Evolutionary conservation across 768 basidiomycete species (phyloP).

Genomic region (Podaxis mareebaensis): DNA sequence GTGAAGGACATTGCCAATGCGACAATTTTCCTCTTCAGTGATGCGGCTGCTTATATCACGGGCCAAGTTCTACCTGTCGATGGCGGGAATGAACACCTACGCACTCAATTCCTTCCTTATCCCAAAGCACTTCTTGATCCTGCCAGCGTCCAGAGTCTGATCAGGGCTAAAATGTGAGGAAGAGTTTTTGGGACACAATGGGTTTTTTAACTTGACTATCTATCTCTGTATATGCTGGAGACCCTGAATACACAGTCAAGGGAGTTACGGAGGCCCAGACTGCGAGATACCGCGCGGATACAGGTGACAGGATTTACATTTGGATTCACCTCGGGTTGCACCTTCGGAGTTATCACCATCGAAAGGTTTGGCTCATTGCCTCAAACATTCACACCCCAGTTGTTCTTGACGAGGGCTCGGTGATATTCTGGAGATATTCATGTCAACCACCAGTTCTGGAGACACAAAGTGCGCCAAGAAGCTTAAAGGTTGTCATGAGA

Average conservation of each 20-base stretch:
- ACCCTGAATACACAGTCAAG: neutral
- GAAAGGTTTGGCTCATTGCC: slow-evolving; percentile 5
- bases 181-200: neutral
- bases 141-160: slow-evolving; percentile 44
- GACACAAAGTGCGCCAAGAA: neutral
- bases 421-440: slow-evolving; percentile 11
- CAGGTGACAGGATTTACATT: neutral
- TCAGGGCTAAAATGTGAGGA: slow-evolving; percentile 49
- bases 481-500: slow-evolving; percentile 12
- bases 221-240: neutral
- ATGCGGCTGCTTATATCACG: slow-evolving; percentile 74
- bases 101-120: slow-evolving; percentile 53
- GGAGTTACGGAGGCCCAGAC: neutral
- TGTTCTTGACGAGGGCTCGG: slow-evolving; percentile 5
- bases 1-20: slow-evolving; percentile 69
- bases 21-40: slow-evolving; percentile 80
- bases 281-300: slow-evolving; percentile 7
- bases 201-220: neutral
- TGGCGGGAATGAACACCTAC: slow-evolving; percentile 60
- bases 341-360: neutral
- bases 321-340: slow-evolving; percentile 4
- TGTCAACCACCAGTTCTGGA: neutral
- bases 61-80: slow-evolving; percentile 77
- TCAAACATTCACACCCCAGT: neutral
- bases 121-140: slow-evolving; percentile 67